These are phyloP conservation scores for Anethum foeniculum DNA, from an alignment of 140 eudicot species.

Conservation along the genomic window DNA sequence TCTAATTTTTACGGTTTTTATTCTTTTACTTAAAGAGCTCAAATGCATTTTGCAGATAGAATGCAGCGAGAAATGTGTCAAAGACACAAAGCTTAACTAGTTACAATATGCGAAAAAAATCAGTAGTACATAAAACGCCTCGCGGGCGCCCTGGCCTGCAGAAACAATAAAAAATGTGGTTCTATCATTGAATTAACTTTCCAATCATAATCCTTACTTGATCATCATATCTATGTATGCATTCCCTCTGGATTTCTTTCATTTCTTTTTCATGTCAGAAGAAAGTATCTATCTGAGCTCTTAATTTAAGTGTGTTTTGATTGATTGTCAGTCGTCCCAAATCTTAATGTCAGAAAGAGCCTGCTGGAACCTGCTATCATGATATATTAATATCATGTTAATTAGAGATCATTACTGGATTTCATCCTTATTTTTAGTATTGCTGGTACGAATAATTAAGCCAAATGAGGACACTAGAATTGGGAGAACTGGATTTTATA, in stretches of 20 bases:
- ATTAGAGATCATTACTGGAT: not conserved
- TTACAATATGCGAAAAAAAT: no score
- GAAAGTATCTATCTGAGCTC: slow-evolving; percentile 1
- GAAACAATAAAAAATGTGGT: not conserved
- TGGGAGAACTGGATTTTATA: not conserved
- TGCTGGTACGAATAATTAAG: not conserved
- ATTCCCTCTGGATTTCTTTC: slow-evolving; percentile 4
- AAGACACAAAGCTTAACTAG: no score
- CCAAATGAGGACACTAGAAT: not conserved
- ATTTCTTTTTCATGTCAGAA: not conserved
- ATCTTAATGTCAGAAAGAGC: slow-evolving; percentile 1
- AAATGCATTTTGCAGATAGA: no score
- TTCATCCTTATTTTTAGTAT: not conserved
- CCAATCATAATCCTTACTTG: slow-evolving; percentile 7
- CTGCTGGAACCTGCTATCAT: not conserved
- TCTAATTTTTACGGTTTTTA: no score
- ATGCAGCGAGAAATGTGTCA: no score
- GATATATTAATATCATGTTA: not conserved
- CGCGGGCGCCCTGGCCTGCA: not conserved
- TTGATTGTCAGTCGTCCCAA: not conserved
- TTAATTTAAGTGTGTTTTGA: not conserved
- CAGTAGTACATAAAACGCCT: not conserved
- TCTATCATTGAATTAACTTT: slow-evolving; percentile 12
- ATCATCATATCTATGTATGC: slow-evolving; percentile 3
- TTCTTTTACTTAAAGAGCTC: no score